phyloP scores from a whole-genome alignment of 768 basidiomycete genomes.

The Kockovaella imperatae region DNA sequence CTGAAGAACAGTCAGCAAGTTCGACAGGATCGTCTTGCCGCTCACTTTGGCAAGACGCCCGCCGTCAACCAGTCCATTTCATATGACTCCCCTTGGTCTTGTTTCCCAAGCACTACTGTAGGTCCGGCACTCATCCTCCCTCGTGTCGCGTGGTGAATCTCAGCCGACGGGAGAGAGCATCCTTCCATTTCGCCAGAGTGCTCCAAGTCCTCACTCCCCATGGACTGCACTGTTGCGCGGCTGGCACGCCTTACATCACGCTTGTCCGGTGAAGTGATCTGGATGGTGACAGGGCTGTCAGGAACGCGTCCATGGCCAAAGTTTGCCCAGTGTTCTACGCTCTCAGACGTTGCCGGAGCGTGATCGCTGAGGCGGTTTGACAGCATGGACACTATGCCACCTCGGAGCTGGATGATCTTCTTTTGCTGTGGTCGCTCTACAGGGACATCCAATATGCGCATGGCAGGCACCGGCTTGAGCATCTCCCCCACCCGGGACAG shows the following conservation, averaged over 20 bases:
- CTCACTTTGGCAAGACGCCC: conserved; percentile 25
- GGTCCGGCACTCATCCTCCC: conserved; percentile 32
- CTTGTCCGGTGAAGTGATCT: conserved; percentile 16
- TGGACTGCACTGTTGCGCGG: neutral
- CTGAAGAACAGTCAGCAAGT: conserved; percentile 10
- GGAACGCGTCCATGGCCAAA: neutral
- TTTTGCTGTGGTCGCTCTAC: neutral
- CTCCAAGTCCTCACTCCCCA: neutral
- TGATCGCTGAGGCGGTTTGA: conserved; percentile 4
- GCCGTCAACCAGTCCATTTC: conserved; percentile 35
- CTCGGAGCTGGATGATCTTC: conserved; percentile 8
- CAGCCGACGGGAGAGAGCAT: neutral
- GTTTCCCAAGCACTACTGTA: conserved; percentile 1
- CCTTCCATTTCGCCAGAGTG: neutral
- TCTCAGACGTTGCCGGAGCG: neutral
- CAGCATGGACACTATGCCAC: conserved; percentile 28
- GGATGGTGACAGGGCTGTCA: conserved; percentile 13
- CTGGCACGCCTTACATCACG: neutral
- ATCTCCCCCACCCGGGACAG: conserved; percentile 28
- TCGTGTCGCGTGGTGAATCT: conserved; percentile 12
- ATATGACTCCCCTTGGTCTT: conserved; percentile 5
- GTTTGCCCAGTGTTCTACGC: conserved; percentile 1
- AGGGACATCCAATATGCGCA: conserved; percentile 21
- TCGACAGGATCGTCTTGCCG: neutral
- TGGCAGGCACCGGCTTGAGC: conserved; percentile 33